phyloP scores from a whole-genome alignment of 1,139 yeast genomes.

The Trichomonascaceae sp. region DNA sequence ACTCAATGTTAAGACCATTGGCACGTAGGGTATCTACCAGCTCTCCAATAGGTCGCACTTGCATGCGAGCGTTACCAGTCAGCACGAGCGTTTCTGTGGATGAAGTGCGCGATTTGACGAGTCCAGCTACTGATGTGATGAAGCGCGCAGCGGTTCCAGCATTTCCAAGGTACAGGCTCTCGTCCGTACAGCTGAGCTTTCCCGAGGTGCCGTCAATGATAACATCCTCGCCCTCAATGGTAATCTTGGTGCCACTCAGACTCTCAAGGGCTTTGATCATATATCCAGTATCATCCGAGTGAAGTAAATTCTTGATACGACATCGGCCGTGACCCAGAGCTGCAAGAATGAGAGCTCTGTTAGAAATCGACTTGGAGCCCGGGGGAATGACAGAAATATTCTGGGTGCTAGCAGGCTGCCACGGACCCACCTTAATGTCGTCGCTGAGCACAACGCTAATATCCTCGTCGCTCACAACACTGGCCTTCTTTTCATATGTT shows the following conservation, averaged over 20 bases:
- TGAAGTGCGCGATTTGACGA: conserved; percentile 37
- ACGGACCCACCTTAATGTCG: conserved; percentile 52
- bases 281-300: conserved; percentile 89
- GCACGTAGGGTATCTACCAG: conserved; percentile 76
- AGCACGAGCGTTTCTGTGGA: conserved; percentile 40
- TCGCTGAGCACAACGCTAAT: conserved; percentile 77
- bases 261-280: conserved; percentile 80
- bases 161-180: conserved; percentile 76
- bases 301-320: conserved; percentile 69
- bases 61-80: conserved; percentile 96
- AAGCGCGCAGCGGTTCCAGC: conserved; percentile 98
- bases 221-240: conserved; percentile 76
- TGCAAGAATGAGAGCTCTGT: conserved; percentile 85
- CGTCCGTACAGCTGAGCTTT: conserved; percentile 41
- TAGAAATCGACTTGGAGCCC: conserved; percentile 93
- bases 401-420: conserved; percentile 31
- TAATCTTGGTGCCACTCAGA: conserved; percentile 69
- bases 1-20: conserved; percentile 67
- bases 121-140: conserved; percentile 78
- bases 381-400: conserved; percentile 63
- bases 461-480: conserved; percentile 67
- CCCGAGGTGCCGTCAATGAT: conserved; percentile 86
- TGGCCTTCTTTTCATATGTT: conserved; percentile 82
- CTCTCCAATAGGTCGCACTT: conserved; percentile 95
- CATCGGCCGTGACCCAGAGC: conserved; percentile 84